These are phyloP conservation scores for Paramecium pentaurelia DNA, from an alignment of 73 alveolate species.

Conservation along the genomic window DNA sequence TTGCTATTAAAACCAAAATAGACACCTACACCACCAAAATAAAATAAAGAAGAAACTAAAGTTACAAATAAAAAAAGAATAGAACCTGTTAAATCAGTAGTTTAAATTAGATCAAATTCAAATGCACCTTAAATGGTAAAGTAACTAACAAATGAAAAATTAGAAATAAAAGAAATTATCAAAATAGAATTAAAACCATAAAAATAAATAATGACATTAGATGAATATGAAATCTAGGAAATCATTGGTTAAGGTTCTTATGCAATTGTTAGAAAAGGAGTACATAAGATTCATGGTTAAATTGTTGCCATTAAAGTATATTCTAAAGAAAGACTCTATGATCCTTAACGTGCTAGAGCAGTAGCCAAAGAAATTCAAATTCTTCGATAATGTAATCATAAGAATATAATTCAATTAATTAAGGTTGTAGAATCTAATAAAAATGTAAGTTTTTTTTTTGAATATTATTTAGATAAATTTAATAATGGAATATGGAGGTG, in stretches of 20 bases:
- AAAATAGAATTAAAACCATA: neutral
- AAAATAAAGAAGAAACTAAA: neutral
- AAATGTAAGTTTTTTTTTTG: neutral
- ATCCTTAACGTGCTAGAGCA: conserved; percentile 39
- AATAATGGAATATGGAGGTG: conserved; percentile 37
- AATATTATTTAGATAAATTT: neutral
- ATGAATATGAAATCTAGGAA: conserved; percentile 28
- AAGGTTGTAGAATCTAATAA: conserved; percentile 11
- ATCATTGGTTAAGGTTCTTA: conserved; percentile 34
- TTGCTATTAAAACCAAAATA: neutral
- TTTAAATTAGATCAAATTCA: neutral
- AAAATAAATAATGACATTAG: neutral
- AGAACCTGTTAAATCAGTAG: neutral
- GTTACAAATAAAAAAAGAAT: neutral
- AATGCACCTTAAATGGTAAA: neutral
- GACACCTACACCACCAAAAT: neutral
- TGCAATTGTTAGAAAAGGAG: conserved; percentile 37
- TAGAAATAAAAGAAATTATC: neutral
- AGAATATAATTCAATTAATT: neutral
- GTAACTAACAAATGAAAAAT: neutral
- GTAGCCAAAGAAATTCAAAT: conserved; percentile 19
- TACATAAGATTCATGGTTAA: neutral
- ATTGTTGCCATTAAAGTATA: conserved; percentile 7
- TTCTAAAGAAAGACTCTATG: conserved; percentile 27
- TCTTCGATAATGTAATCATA: conserved; percentile 10